Conservation (phyloP, 345 rosid genomes). For the Melastoma malabathricum region DNA sequence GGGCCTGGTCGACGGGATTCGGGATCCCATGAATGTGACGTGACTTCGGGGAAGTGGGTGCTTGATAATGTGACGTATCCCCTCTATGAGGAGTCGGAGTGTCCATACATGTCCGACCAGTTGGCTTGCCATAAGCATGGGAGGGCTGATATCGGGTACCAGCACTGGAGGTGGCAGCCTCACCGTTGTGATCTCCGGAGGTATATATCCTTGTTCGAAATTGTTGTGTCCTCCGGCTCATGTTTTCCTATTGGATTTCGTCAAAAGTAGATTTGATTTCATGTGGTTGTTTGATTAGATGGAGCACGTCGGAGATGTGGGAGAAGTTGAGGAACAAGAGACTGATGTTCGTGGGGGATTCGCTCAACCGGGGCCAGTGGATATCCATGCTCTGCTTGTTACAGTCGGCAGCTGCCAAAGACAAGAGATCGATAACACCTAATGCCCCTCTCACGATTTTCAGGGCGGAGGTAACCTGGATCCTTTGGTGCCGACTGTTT, state of each 20-base stretch:
- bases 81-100: slow-evolving; percentile 61
- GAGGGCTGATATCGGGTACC: slow-evolving; percentile 64
- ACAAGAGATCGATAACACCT: slow-evolving; percentile 74
- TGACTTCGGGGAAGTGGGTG: slow-evolving; percentile 85
- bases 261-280: too few relatives aligned
- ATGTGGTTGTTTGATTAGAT: slow-evolving; percentile 24
- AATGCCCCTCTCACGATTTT: slow-evolving; percentile 84
- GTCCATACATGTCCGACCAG: slow-evolving; percentile 98
- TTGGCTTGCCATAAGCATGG: slow-evolving; percentile 95
- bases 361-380: slow-evolving; percentile 94
- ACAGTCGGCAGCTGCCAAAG: slow-evolving; percentile 64
- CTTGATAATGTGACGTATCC: slow-evolving; percentile 65
- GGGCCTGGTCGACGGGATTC: slow-evolving; percentile 18
- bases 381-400: slow-evolving; percentile 89
- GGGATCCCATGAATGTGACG: slow-evolving; percentile 46
- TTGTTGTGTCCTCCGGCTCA: not conserved
- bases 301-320: slow-evolving; percentile 84
- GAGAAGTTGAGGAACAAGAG: slow-evolving; percentile 92
- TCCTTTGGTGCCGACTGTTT: not conserved
- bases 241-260: not conserved
- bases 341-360: slow-evolving; percentile 97
- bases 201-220: slow-evolving; percentile 16
- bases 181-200: slow-evolving; percentile 71
- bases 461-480: slow-evolving; percentile 59
- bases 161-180: slow-evolving; percentile 97